Evolutionary conservation across 345 rosid genomes (phyloP).

Genomic region (Corchorus capsularis): DNA sequence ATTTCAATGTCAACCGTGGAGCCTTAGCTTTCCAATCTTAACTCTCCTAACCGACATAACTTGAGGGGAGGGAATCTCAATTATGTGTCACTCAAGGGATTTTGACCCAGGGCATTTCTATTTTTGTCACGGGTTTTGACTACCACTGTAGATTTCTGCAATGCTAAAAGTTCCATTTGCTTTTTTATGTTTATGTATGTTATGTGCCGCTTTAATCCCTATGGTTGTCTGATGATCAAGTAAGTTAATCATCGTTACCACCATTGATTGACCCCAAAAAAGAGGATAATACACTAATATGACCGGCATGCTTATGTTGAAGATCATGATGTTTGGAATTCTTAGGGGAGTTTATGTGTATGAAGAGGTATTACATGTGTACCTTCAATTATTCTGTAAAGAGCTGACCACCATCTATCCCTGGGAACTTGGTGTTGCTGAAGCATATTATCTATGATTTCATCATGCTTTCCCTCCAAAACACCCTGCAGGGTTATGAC

Average conservation of each 20-base stretch:
- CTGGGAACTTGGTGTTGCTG: conserved; percentile 39
- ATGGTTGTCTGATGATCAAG: background rate
- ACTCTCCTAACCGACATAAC: background rate
- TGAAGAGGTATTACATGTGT: background rate
- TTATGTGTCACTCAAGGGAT: no score
- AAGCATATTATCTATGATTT: conserved; percentile 42
- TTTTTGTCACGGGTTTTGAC: background rate
- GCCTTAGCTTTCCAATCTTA: background rate
- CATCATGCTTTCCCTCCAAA: conserved; percentile 57
- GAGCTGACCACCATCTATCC: conserved; percentile 68
- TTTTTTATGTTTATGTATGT: background rate
- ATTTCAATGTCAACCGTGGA: background rate
- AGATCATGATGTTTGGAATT: background rate
- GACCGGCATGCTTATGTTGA: background rate
- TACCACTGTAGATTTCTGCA: background rate
- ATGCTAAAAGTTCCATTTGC: background rate
- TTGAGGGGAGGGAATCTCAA: background rate
- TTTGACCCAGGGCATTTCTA: no score
- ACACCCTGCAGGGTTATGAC: conserved; percentile 55
- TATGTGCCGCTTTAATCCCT: background rate
- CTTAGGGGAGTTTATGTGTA: background rate
- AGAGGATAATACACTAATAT: background rate
- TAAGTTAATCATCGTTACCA: background rate
- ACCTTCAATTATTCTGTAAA: conserved; percentile 66
- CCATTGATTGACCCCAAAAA: background rate